A percentile compares a stretch with the other conserved stretches of the same genome.
Evolutionary conservation across 495 filamentous ascomycete species (phyloP).

Genomic region (Aspergillus panamensis): DNA sequence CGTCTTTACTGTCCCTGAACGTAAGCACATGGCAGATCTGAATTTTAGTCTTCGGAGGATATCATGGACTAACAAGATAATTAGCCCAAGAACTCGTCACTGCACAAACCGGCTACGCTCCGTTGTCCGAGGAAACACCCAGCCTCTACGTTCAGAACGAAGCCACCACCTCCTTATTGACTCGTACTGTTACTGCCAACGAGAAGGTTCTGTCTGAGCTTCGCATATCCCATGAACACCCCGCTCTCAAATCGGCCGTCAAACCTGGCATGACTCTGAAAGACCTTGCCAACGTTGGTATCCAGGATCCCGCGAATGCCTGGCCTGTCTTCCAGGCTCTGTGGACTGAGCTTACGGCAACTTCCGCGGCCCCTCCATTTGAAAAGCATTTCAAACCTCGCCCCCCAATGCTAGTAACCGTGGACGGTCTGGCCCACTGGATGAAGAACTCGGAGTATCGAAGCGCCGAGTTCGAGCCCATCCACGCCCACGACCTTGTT

Average conservation of each 20-base stretch:
- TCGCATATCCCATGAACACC: slow-evolving; percentile 56
- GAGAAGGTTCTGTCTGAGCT: slow-evolving; percentile 56
- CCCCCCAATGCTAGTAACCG: slow-evolving; percentile 72
- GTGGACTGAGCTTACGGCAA: slow-evolving; percentile 70
- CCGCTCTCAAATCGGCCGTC: slow-evolving; percentile 51
- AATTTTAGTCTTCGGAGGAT: slow-evolving; percentile 8
- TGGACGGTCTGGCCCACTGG: slow-evolving; percentile 77
- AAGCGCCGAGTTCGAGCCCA: slow-evolving; percentile 57
- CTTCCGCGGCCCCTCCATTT: slow-evolving; percentile 41
- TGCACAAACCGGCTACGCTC: slow-evolving; percentile 73
- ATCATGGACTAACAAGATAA: slow-evolving; percentile 10
- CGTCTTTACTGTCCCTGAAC: slow-evolving; percentile 87
- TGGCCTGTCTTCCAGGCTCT: slow-evolving; percentile 81
- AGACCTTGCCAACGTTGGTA: slow-evolving; percentile 64
- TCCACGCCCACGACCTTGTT: slow-evolving; percentile 84
- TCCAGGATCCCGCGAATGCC: slow-evolving; percentile 68
- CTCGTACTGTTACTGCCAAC: slow-evolving; percentile 70
- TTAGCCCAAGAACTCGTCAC: slow-evolving; percentile 77
- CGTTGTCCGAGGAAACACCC: slow-evolving; percentile 55
- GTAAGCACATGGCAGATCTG: slow-evolving; percentile 43
- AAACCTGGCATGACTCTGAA: slow-evolving; percentile 60
- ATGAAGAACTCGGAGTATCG: slow-evolving; percentile 77
- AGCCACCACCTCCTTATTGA: slow-evolving; percentile 69
- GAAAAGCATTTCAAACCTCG: slow-evolving; percentile 47
- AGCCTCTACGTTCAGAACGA: slow-evolving; percentile 71